Evolutionary conservation across 768 basidiomycete species (phyloP), one percentile per base, ranked within the genome.

Genomic region (Lactarius indigo): DNA sequence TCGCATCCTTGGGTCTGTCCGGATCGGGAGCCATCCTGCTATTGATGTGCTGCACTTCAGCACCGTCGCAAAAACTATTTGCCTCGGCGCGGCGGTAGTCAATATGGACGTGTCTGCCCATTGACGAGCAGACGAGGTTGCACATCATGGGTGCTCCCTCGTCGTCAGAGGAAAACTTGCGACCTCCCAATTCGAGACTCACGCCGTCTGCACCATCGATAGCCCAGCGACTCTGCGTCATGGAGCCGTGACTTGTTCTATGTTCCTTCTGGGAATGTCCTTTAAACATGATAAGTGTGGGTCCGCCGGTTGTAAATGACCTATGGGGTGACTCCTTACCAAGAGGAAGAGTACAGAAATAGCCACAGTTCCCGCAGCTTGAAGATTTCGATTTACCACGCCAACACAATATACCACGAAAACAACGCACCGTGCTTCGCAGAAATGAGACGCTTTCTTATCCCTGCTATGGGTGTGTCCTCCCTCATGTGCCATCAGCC

Each of bases 71-170:
- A 5, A 70, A 61, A 0, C 72, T 72, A 12, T 65, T 74, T 23
- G 75, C 71, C 44, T 76, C 72, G 1, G 81, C 76, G 1, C 84
- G 80, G 69, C 87, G 88, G 64, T 81, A 84, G 67, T 83, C 85
- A 39, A 87, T 75, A 71, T 88, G 87, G 1, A 76, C 75, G 59
- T 88, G 87, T 23, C 87, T 74, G 0, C 86, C 87, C 74, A 87
- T 77, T 17, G 82, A 75, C 1, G 80, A 78, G 68, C 85, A 88
- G 33, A 85, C 73, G 23, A 87, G 76, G 56, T 79, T 86, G 70
- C 87, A 87, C 78, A 87, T 79, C 83, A 87, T 85, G 0, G 86
- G 86, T 0, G 85, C 85, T 9, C 87, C 85, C 52, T 84, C 83
- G 59, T 86, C 84, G 28, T 80, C 78, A 0, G 81, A 69, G 18